Evolutionary conservation across 805 yeast species (phyloP).

Genomic region (Candida schatavii): DNA sequence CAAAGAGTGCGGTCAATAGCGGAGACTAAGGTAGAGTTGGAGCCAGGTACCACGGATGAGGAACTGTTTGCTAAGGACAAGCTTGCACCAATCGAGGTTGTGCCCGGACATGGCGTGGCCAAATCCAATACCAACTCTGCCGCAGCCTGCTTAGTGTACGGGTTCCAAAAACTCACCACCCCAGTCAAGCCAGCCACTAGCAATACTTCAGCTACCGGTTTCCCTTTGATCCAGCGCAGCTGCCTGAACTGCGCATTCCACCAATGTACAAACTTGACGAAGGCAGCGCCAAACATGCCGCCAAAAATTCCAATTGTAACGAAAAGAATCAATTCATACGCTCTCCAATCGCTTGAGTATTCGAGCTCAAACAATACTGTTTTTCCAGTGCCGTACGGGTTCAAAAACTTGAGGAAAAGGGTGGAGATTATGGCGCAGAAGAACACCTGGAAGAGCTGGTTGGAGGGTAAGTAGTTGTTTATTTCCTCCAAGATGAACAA

Average conservation of each 20-base stretch:
- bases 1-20: constrained; percentile 23
- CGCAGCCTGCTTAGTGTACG: constrained; percentile 47
- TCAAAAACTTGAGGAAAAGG: constrained; percentile 47
- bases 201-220: constrained; percentile 46
- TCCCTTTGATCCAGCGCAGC: constrained; percentile 25
- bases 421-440: constrained; percentile 56
- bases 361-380: constrained; percentile 52
- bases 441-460: constrained; percentile 52
- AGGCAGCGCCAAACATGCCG: constrained; percentile 51
- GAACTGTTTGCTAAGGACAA: background rate
- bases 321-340: constrained; percentile 45
- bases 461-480: constrained; percentile 51
- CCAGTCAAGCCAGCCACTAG: constrained; percentile 46
- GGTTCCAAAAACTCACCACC: constrained; percentile 45
- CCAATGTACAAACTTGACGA: constrained; percentile 46
- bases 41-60: no score
- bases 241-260: constrained; percentile 43
- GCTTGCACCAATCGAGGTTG: no score
- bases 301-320: constrained; percentile 50
- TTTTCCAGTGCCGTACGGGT: constrained; percentile 61
- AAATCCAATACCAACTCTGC: constrained; percentile 48
- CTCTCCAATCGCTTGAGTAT: constrained; percentile 51
- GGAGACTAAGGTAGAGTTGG: background rate
- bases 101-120: constrained; percentile 49
- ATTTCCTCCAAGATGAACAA: constrained; percentile 57